Evolutionary conservation across 164 flowering plant genomes (phyloP), one percentile per base, ranked within the genome.

Genomic region (Vitis labrusca): DNA sequence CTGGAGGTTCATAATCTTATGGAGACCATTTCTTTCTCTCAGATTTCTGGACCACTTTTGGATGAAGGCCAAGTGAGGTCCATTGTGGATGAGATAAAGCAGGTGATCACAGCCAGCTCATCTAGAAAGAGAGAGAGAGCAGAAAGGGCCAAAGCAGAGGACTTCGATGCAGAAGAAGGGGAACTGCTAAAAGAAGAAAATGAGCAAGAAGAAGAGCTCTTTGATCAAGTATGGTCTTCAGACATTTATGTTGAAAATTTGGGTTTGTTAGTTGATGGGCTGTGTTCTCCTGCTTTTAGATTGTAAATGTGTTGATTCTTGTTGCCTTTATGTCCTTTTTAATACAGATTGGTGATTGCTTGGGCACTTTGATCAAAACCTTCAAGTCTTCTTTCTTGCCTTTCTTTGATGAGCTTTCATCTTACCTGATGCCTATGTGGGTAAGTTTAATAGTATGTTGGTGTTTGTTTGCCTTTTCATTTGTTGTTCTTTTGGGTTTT

Each of bases 171-270:
- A 4, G 98, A 94, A 75, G 98, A 94, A 77, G 88, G 86, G 59
- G 98, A 94, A 67, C 64, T 91, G 68, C 88, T 94, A 16, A 87
- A 77, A 76, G 97, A 94, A 83, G 98, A 94, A 83, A 92, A 94
- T 83, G 98, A 94, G 82, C 91, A 88, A 79, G 98, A 94, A 79
- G 98, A 94, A 74, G 97, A 94, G 82, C 85, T 94, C 50, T 94
- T 94, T 89, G 92, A 94, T 68, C 95, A 90, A 79, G 98, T 94
- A 17, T 66, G 85, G 80, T 10, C 72, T 63, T 32, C 2, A 30
- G 23, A 10, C 27, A 9, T 37, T 37, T 37, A 6, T 37, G 44
- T 37, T 37, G 44, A 6, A 37, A 37, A 37, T 37, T 37, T 37
- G 44, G 44, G 44, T 5, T 23, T 37, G 44, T 37, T 37, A 37